phyloP scores from a whole-genome alignment of 768 basidiomycete species.

The Polyporus arcularius region DNA sequence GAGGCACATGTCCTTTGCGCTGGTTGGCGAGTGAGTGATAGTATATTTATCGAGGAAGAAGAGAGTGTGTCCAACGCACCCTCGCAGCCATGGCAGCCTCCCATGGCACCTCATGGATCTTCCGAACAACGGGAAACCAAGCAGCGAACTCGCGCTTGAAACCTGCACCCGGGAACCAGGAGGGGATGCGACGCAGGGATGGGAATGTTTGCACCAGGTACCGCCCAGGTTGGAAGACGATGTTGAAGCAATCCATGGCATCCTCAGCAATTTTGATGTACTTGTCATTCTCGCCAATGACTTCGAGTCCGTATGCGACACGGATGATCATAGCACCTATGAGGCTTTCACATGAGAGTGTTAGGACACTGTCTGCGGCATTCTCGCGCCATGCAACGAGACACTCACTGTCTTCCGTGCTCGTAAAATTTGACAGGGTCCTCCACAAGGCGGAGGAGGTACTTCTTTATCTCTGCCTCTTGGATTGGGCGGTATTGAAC shows the following conservation, averaged over 20 bases:
- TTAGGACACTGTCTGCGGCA: neutral
- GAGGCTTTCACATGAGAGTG: neutral
- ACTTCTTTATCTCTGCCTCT: neutral
- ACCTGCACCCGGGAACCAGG: neutral
- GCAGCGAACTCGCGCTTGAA: neutral
- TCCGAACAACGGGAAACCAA: neutral
- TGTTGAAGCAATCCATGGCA: slow-evolving; percentile 33
- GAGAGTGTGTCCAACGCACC: neutral
- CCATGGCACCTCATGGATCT: slow-evolving; percentile 7
- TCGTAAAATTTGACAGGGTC: too few species aligned
- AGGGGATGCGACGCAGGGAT: slow-evolving; percentile 8
- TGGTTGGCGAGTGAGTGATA: neutral
- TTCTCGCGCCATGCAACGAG: neutral
- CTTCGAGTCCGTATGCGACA: slow-evolving; percentile 47
- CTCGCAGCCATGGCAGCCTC: neutral
- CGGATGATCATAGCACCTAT: slow-evolving; percentile 40
- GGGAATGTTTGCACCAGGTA: slow-evolving; percentile 45
- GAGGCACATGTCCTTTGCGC: too few species aligned
- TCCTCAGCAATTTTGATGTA: slow-evolving; percentile 42
- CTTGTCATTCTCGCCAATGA: slow-evolving; percentile 40
- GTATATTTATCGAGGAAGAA: neutral
- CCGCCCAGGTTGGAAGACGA: slow-evolving; percentile 38
- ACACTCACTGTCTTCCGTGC: too few species aligned
- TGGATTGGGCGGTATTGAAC: neutral
- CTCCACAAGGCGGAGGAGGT: too few species aligned